phyloP scores from a whole-genome alignment of 306 rosid species.

The Quercus agrifolia region DNA sequence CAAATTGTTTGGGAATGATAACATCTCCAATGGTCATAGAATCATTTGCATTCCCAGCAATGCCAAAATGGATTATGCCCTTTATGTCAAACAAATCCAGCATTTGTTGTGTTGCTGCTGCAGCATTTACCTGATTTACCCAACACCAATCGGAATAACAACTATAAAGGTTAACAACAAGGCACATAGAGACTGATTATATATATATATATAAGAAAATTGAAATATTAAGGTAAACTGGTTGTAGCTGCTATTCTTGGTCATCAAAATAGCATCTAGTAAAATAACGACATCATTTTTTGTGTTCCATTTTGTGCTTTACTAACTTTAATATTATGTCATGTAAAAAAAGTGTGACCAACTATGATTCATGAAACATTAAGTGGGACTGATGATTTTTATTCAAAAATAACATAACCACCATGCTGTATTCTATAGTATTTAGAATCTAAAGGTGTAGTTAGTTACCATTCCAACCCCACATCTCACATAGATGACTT shows the following conservation, averaged over 20 bases:
- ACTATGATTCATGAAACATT: no score
- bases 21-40: constrained; percentile 54
- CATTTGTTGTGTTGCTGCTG: constrained; percentile 46
- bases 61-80: constrained; percentile 54
- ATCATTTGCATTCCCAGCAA: constrained; percentile 42
- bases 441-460: neutral
- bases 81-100: constrained; percentile 40
- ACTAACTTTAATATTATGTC: no score
- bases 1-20: constrained; percentile 38
- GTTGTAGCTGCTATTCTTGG: no score
- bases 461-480: constrained; percentile 38
- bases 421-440: no score
- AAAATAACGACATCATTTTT: no score
- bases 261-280: no score
- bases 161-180: neutral
- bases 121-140: constrained; percentile 40
- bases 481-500: constrained; percentile 42
- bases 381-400: no score
- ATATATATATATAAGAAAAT: neutral
- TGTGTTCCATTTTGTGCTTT: no score
- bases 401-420: no score
- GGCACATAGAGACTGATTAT: neutral
- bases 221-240: neutral
- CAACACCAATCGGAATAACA: neutral
- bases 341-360: no score